Evolutionary conservation across 2,329 filamentous ascomycete genomes (phyloP).

Genomic region (Aspergillus puulaauensis): DNA sequence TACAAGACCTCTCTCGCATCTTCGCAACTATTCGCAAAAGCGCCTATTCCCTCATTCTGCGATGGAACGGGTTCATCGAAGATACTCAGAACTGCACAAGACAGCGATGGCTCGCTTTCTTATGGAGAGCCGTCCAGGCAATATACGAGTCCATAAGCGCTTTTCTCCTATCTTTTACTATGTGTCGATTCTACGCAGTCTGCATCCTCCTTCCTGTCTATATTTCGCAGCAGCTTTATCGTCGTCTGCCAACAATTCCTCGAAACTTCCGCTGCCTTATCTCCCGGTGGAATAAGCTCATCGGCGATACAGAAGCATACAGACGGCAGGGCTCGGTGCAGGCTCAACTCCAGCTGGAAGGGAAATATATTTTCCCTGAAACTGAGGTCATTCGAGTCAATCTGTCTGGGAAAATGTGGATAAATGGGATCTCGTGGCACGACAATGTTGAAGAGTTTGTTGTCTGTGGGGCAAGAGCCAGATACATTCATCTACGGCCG

Average conservation of each 20-base stretch:
- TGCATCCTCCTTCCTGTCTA: not conserved
- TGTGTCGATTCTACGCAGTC: not conserved
- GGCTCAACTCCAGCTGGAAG: not conserved
- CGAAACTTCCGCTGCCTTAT: not conserved
- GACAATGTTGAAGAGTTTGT: not conserved
- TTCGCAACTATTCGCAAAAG: not conserved
- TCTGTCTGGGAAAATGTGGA: not conserved
- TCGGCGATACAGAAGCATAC: not conserved
- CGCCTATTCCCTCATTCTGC: not conserved
- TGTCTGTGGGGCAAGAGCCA: not conserved
- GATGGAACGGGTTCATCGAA: not conserved
- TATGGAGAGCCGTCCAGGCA: not conserved
- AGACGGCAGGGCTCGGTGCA: not conserved
- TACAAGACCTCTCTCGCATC: not conserved
- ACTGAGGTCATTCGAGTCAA: not conserved
- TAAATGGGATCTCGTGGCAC: not conserved
- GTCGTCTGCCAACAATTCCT: not conserved
- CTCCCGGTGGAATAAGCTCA: not conserved
- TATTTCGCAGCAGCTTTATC: not conserved
- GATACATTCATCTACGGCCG: not conserved
- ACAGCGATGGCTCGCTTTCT: not conserved
- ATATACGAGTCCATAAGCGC: not conserved
- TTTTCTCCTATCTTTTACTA: not conserved
- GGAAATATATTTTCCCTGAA: not conserved
- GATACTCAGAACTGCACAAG: not conserved